These are phyloP conservation scores for Colletotrichum sp. DNA, from an alignment of 2,329 filamentous ascomycete species.

Conservation along the genomic window DNA sequence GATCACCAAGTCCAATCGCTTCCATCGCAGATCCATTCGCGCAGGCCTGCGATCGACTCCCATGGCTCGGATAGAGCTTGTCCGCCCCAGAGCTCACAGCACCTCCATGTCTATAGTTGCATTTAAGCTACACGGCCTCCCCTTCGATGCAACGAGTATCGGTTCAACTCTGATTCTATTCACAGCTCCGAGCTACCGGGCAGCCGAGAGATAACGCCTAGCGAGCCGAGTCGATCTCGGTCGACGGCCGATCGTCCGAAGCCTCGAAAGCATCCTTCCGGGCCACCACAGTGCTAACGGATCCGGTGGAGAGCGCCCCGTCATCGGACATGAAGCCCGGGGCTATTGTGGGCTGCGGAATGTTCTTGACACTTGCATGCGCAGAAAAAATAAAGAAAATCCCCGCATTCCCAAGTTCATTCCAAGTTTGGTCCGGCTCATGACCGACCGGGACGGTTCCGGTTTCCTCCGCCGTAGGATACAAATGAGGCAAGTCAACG, in stretches of 20 bases:
- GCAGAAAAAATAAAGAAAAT: background rate
- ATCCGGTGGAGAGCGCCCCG: background rate
- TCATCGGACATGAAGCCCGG: background rate
- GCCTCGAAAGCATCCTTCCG: background rate
- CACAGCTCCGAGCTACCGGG: background rate
- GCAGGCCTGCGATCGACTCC: background rate
- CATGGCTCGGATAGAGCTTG: background rate
- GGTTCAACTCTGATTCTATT: background rate
- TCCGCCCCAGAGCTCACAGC: background rate
- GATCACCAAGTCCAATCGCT: background rate
- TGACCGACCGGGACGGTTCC: background rate
- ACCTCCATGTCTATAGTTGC: background rate
- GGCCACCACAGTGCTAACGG: background rate
- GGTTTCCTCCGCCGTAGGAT: background rate
- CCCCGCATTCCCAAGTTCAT: background rate
- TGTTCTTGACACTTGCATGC: background rate
- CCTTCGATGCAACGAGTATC: background rate
- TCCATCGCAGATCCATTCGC: background rate
- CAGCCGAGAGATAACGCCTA: background rate
- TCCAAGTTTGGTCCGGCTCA: background rate
- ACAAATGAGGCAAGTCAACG: background rate
- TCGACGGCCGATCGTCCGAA: slow-evolving; percentile 1
- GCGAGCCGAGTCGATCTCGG: slow-evolving; percentile 2
- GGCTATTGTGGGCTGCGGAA: background rate
- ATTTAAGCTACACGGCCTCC: background rate